Evolutionary conservation across 2,329 filamentous ascomycete genomes (phyloP), one percentile per base, ranked within the genome.

Genomic region (Dendryphion nanum): DNA sequence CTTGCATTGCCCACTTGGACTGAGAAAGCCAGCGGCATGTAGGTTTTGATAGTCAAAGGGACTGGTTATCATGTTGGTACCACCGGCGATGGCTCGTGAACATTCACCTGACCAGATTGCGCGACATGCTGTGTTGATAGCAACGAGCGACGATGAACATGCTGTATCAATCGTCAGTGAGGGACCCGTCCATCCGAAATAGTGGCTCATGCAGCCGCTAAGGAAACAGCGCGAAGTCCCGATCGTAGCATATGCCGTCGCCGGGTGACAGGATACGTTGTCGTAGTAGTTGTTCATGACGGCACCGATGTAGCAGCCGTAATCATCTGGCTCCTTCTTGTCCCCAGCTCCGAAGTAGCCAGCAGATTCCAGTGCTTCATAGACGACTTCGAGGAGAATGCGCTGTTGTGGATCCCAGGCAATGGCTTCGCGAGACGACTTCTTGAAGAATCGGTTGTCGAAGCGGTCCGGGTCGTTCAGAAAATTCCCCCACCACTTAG

Each of bases 1-100:
- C 37, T 75, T 75, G 45, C 74, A 78, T 3, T 65, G 59, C 0
- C 74, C 71, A 1, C 64, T 71, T 0, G 61, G 61, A 14, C 65
- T 72, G 0, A 76, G 51, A 37, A 75, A 73, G 3, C 51, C 50
- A 0, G 61, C 72, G 0, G 48, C 58, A 6, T 52, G 56, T 6
- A 72, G 55, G 19, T 65, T 61, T 24, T 63, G 48, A 30, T 55
- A 64, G 19, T 41, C 45, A 16, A 51, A 30, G 1, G 61, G 59
- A 28, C 47, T 57, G 5, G 53, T 53, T 3, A 68, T 51, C 1
- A 63, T 35, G 40, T 63, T 63, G 1, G 50, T 46, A 5, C 68
- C 67, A 1, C 66, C 67, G 1, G 61, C 68, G 1, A 72, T 15
- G 1, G 62, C 63, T 1, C 33, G 28, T 3, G 32, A 38, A 35